phyloP scores from a whole-genome alignment of 371 early-diverging fungal genomes.

The Smittium culicis region DNA sequence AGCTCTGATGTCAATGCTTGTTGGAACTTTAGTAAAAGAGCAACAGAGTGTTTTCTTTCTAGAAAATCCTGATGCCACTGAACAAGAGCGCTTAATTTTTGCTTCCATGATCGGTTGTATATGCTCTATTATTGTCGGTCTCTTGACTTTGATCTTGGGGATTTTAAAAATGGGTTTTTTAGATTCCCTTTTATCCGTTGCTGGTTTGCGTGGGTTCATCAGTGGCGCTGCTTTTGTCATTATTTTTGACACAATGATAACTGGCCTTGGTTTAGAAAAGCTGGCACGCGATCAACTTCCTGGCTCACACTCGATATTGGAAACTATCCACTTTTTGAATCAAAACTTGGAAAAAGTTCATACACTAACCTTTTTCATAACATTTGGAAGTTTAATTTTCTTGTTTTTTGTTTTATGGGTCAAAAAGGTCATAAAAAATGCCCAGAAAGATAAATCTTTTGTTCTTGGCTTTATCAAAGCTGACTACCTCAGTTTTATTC shows the following conservation, averaged over 20 bases:
- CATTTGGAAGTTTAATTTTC: constrained; percentile 48
- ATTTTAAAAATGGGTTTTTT: constrained; percentile 87
- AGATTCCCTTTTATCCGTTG: constrained; percentile 83
- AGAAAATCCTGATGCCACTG: constrained; percentile 39
- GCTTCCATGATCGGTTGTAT: constrained; percentile 51
- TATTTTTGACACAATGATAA: constrained; percentile 65
- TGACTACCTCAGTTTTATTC: constrained; percentile 34
- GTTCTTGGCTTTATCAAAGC: constrained; percentile 23
- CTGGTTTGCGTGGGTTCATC: constrained; percentile 81
- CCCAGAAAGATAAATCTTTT: neutral
- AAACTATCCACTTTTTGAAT: constrained; percentile 46
- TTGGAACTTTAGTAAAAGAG: constrained; percentile 40
- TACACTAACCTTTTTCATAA: constrained; percentile 47
- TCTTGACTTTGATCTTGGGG: constrained; percentile 78
- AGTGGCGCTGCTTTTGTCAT: constrained; percentile 82
- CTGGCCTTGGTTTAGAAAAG: constrained; percentile 52
- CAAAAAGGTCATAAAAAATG: neutral
- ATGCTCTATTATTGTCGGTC: constrained; percentile 72
- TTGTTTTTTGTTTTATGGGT: constrained; percentile 35
- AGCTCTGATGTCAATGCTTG: constrained; percentile 74
- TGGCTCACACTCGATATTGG: constrained; percentile 55
- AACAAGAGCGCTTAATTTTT: constrained; percentile 31
- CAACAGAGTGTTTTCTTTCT: constrained; percentile 33
- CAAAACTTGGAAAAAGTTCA: constrained; percentile 43
- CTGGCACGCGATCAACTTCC: constrained; percentile 30